Percentiles rank a stretch among this genome's conserved stretches.
These are phyloP conservation scores for Phalaenopsis equestris DNA, from an alignment of 106 monocot genomes.

Conservation along the genomic window DNA sequence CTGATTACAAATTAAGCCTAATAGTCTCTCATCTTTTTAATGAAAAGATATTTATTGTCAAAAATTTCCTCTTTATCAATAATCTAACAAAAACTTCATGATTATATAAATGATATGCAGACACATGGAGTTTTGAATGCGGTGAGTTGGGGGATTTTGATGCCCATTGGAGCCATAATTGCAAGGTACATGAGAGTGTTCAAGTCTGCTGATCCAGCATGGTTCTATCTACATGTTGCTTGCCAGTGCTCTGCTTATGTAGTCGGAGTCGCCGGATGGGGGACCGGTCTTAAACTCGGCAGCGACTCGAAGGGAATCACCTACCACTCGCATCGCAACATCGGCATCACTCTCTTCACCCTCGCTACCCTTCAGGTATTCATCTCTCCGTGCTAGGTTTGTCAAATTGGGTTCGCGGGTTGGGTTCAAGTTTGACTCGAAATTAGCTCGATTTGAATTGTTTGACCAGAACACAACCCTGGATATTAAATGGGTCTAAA, in stretches of 20 bases:
- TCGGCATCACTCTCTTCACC: slow-evolving; percentile 72
- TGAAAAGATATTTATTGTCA: too few relatives aligned
- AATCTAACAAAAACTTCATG: neutral
- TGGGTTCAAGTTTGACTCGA: too few relatives aligned
- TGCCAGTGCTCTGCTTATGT: slow-evolving; percentile 81
- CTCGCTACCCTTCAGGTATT: slow-evolving; percentile 89
- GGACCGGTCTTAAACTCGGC: slow-evolving; percentile 75
- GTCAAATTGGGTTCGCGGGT: too few relatives aligned
- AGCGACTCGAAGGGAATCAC: slow-evolving; percentile 61
- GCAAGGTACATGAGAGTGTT: slow-evolving; percentile 77
- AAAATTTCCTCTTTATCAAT: neutral
- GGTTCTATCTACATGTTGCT: slow-evolving; percentile 87
- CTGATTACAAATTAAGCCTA: too few relatives aligned
- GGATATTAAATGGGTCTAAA: too few relatives aligned
- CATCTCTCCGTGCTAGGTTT: neutral
- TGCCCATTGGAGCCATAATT: slow-evolving; percentile 69
- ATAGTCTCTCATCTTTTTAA: too few relatives aligned
- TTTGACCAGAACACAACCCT: too few relatives aligned
- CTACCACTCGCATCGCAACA: slow-evolving; percentile 38
- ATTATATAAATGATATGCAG: slow-evolving; percentile 26
- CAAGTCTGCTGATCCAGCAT: slow-evolving; percentile 64
- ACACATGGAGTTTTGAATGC: slow-evolving; percentile 80
- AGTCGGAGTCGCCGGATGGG: slow-evolving; percentile 86
- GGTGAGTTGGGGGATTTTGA: slow-evolving; percentile 76
- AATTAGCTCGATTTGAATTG: too few relatives aligned